Conservation (phyloP, 768 basidiomycete genomes). For the Serendipita sp. region DNA sequence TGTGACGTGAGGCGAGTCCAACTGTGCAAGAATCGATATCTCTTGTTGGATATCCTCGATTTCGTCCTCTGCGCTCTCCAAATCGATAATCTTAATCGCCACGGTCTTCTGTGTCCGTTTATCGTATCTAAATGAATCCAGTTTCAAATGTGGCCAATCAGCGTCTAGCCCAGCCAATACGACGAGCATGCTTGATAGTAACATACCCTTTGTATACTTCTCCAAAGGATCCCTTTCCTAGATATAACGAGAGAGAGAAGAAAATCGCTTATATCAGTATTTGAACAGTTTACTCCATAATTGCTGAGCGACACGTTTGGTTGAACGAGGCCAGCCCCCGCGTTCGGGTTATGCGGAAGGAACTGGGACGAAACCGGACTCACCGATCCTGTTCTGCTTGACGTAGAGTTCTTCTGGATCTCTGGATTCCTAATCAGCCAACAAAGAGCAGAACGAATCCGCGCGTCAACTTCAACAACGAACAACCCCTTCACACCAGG, state of each 20-base stretch:
- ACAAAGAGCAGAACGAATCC: no score
- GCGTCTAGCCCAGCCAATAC: neutral
- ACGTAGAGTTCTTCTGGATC: conserved; percentile 97
- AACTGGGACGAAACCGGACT: conserved; percentile 12
- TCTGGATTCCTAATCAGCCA: conserved; percentile 8
- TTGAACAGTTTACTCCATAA: neutral
- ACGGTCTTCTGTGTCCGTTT: conserved; percentile 92
- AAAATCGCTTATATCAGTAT: neutral
- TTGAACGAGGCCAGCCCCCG: neutral
- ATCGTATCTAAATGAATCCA: conserved; percentile 51
- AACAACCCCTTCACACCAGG: no score
- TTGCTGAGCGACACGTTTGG: neutral
- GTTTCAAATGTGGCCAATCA: neutral
- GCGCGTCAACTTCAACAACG: no score
- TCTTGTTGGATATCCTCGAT: conserved; percentile 99
- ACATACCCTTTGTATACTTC: conserved; percentile 96
- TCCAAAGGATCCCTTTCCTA: conserved; percentile 96
- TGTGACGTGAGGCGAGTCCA: conserved; percentile 92
- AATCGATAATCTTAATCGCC: conserved; percentile 98
- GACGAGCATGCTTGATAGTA: neutral
- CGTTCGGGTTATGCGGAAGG: conserved; percentile 7
- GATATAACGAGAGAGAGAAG: neutral
- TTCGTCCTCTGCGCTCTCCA: conserved; percentile 98
- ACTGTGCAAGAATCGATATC: conserved; percentile 90
- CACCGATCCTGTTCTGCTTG: conserved; percentile 93